Conservation (phyloP, 305 asterid genomes). For the Fraxinus ornus region DNA sequence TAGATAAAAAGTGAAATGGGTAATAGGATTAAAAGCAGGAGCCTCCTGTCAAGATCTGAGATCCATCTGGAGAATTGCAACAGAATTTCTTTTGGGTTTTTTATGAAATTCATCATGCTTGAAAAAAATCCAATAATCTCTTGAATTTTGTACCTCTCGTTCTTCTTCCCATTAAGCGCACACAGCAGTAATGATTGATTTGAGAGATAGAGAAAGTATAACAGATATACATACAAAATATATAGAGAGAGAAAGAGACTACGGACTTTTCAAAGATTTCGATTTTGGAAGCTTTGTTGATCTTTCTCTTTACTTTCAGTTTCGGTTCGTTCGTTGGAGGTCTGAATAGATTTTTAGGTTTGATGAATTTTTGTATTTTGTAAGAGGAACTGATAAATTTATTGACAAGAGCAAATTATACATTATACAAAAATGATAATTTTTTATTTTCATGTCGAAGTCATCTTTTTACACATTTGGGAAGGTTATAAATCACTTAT, state of each 20-base stretch:
- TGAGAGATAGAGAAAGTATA: not conserved
- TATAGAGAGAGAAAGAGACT: conserved; percentile 7
- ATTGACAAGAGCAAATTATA: too few relatives aligned
- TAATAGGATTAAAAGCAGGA: conserved; percentile 48
- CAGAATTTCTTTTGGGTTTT: conserved; percentile 46
- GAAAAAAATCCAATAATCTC: not conserved
- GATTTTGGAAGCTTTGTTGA: not conserved
- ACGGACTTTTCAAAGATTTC: not conserved
- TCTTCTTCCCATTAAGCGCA: conserved; percentile 23
- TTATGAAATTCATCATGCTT: conserved; percentile 19
- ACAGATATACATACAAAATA: not conserved
- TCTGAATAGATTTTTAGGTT: conserved; percentile 7
- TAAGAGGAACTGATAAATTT: not conserved
- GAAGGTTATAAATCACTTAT: not conserved
- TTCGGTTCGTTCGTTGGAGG: conserved; percentile 12
- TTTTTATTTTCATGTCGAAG: too few relatives aligned
- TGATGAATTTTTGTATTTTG: not conserved
- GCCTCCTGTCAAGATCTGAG: conserved; percentile 60
- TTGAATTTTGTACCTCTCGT: conserved; percentile 8
- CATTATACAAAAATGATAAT: too few relatives aligned
- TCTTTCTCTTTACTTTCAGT: not conserved
- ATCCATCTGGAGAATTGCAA: conserved; percentile 45
- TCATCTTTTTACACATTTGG: too few relatives aligned
- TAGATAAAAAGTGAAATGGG: conserved; percentile 53
- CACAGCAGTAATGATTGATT: not conserved